Base-by-base conservation (phyloP, 768 basidiomycete species). In the Cubamyces lactineus region DNA sequence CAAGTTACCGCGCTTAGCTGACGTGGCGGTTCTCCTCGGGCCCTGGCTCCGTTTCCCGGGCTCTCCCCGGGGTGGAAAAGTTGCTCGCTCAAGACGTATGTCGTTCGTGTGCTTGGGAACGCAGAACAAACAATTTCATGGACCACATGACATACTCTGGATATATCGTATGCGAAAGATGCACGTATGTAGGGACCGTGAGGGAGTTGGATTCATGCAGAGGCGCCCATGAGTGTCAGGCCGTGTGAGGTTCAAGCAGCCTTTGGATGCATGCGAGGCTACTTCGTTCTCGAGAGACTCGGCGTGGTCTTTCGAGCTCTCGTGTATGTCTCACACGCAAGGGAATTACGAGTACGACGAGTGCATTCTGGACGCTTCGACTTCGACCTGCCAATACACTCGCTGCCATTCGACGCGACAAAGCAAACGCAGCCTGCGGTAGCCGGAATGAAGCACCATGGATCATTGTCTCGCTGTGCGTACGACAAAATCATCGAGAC, bases 71-170 rank as follows among this genome's bases (percentile, higher is more conserved):
- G 46, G 57, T 54, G 62, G 58, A 51, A 60, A 60, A 55, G 30
- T 23, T 26, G 39, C 6, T 40, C 19, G 26, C 39, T 41, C 85
- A 92, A 71, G 82, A 91, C 93, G 96, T 75, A 84, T 85, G 64
- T 85, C 86, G 40, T 98, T 88, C 76, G 79, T 97, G 66, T 82
- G 98, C 65, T 89, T 98, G 52, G 34, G 59, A 60, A 60, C 51
- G 28, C 12, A 3, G 16, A 26, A 16, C 16, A 24, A 5, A 39
- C 5, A 15, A 13, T 19, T 28, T n/a, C 34, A 12, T 30, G 0
- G 21, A 48, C 30, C 39, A 51, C 47, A 26, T 42, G 41, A 43
- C 57, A 38, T 19, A 24, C 11, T 11, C 49, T 52, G 30, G 19
- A 42, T 11, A 39, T 23, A n/a, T 41, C 19, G 17, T 53, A 19